A percentile compares a stretch with the other conserved stretches of the same genome.
Evolutionary conservation across 768 basidiomycete genomes (phyloP).

Genomic region (Gymnopilus junonius): DNA sequence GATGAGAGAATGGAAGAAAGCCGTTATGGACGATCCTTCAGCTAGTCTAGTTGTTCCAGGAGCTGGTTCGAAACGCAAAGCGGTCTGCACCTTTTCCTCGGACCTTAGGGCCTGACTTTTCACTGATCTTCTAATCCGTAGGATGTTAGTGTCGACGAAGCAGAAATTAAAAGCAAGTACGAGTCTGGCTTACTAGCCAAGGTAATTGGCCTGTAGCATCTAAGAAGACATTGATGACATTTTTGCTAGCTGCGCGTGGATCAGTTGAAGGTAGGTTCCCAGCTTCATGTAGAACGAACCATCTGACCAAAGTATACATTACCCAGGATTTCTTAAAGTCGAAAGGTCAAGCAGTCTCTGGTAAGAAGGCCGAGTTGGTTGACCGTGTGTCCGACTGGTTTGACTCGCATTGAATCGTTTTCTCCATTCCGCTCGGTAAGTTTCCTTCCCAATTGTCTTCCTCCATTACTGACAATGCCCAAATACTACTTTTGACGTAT

Average conservation of each 20-base stretch:
- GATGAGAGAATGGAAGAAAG: conserved; percentile 73
- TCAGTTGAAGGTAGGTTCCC: conserved; percentile 67
- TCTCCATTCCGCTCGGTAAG: neutral
- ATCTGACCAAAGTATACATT: conserved; percentile 10
- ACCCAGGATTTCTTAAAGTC: conserved; percentile 72
- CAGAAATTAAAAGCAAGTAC: conserved; percentile 72
- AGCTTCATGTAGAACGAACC: conserved; percentile 5
- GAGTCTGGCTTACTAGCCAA: conserved; percentile 65
- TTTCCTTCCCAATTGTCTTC: neutral
- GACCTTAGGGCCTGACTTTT: neutral
- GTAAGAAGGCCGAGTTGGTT: conserved; percentile 75
- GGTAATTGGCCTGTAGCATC: conserved; percentile 43
- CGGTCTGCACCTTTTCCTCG: conserved; percentile 46
- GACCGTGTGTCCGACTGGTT: conserved; percentile 72
- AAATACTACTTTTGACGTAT: neutral
- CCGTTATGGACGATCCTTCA: conserved; percentile 65
- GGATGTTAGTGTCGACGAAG: conserved; percentile 70
- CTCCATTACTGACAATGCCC: neutral
- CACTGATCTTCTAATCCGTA: conserved; percentile 27
- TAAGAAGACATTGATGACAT: conserved; percentile 7
- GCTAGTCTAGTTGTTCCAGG: conserved; percentile 52
- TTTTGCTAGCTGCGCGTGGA: conserved; percentile 68
- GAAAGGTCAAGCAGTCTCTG: conserved; percentile 63
- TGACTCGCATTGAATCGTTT: conserved; percentile 35
- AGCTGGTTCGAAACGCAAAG: conserved; percentile 70